phyloP scores from a whole-genome alignment of 2,329 filamentous ascomycete genomes.

The Sporothrix schenckii region DNA sequence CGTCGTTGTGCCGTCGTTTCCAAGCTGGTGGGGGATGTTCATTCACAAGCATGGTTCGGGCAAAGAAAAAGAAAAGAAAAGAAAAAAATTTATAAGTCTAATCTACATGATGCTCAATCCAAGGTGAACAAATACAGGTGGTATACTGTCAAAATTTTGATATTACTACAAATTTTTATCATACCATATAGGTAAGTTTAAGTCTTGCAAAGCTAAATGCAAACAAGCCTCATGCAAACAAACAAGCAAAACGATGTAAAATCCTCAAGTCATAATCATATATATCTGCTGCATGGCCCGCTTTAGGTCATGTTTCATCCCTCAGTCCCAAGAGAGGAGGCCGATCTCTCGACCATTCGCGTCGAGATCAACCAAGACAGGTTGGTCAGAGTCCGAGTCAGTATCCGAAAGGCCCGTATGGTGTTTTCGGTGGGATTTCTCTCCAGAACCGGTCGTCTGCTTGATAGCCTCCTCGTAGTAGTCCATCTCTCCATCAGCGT shows the following conservation, averaged over 20 bases:
- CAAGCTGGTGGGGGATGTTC: slow-evolving; percentile 50
- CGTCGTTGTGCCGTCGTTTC: slow-evolving; percentile 29
- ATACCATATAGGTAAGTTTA: neutral
- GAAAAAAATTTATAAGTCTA: slow-evolving; percentile 23
- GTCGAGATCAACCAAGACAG: slow-evolving; percentile 57
- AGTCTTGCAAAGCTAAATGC: neutral
- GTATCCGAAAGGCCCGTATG: slow-evolving; percentile 29
- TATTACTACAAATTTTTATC: neutral
- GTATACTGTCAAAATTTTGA: neutral
- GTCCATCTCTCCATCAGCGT: slow-evolving; percentile 27
- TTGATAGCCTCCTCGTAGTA: slow-evolving; percentile 24
- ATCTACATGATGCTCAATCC: neutral
- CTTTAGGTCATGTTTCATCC: slow-evolving; percentile 21
- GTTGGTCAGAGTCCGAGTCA: slow-evolving; percentile 51
- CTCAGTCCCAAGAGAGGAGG: slow-evolving; percentile 52
- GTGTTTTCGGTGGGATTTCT: neutral
- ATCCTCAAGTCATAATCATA: neutral
- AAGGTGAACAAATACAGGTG: neutral
- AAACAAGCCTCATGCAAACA: neutral
- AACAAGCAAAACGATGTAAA: neutral
- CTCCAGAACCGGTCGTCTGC: neutral
- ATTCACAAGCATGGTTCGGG: slow-evolving; percentile 53
- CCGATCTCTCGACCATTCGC: slow-evolving; percentile 56
- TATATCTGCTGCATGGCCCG: neutral
- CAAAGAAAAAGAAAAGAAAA: slow-evolving; percentile 49